A percentile compares a stretch with the other conserved stretches of the same genome.
Evolutionary conservation across 2,329 filamentous ascomycete genomes (phyloP).

Genomic region (Sporothrix pseudoabietina): DNA sequence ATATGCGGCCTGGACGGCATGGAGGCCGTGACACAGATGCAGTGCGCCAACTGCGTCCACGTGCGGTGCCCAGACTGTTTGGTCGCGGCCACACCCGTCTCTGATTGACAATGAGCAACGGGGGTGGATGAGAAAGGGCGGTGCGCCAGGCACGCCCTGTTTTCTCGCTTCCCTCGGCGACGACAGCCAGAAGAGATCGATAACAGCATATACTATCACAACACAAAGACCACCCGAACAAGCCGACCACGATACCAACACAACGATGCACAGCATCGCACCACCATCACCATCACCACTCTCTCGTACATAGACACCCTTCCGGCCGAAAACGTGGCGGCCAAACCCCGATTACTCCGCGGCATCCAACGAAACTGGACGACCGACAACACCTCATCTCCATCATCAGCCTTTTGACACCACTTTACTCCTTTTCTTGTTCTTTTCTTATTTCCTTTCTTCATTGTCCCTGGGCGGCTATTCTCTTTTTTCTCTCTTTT

Average conservation of each 20-base stretch:
- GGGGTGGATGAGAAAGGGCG: not conserved
- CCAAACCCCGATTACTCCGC: not conserved
- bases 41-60: slow-evolving; percentile 34
- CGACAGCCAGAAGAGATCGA: slow-evolving; percentile 16
- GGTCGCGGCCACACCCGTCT: slow-evolving; percentile 22
- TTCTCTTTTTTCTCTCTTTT: slow-evolving; percentile 7
- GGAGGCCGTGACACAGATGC: slow-evolving; percentile 29
- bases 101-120: slow-evolving; percentile 10
- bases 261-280: not conserved
- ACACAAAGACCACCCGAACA: not conserved
- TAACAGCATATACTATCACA: not conserved
- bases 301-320: slow-evolving; percentile 3
- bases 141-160: not conserved
- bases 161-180: slow-evolving; percentile 8
- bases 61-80: slow-evolving; percentile 33
- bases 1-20: slow-evolving; percentile 32
- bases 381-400: not conserved
- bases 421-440: not conserved
- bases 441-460: not conserved
- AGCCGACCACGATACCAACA: not conserved
- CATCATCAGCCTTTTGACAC: not conserved
- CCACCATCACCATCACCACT: not conserved
- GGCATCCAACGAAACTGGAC: slow-evolving; percentile 10
- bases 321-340: not conserved
- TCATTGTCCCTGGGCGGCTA: not conserved